Evolutionary conservation across 2,329 filamentous ascomycete species (phyloP).

Genomic region (Paecilomyces dactylethromorphus): DNA sequence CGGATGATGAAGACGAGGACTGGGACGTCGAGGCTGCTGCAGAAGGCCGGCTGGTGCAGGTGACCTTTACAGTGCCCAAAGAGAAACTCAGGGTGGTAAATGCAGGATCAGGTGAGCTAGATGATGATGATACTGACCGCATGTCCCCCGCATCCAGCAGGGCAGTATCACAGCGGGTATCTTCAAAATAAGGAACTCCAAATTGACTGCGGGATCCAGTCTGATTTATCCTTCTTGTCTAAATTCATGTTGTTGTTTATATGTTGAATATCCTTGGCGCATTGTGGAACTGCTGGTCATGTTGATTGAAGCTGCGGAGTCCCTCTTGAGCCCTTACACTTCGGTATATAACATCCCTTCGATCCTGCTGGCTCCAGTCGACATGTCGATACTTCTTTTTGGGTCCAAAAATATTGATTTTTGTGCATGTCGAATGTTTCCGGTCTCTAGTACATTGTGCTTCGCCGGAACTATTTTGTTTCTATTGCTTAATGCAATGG

Average conservation of each 20-base stretch:
- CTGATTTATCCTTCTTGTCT: background rate
- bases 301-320: background rate
- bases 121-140: conserved; percentile 14
- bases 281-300: background rate
- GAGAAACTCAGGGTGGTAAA: conserved; percentile 87
- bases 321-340: background rate
- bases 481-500: background rate
- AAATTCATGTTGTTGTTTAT: background rate
- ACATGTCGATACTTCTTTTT: background rate
- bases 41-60: conserved; percentile 65
- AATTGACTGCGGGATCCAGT: background rate
- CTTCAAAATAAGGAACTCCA: background rate
- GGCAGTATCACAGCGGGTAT: background rate
- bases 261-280: background rate
- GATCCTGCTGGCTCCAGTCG: background rate
- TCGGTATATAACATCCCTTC: background rate
- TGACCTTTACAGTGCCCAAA: conserved; percentile 91
- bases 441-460: background rate
- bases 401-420: too few species aligned
- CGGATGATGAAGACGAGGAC: conserved; percentile 43
- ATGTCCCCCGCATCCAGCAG: background rate
- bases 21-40: conserved; percentile 73
- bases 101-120: conserved; percentile 43
- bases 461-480: background rate
- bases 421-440: too few species aligned